Conservation (phyloP, 345 rosid species). For the Populus tremula region DNA sequence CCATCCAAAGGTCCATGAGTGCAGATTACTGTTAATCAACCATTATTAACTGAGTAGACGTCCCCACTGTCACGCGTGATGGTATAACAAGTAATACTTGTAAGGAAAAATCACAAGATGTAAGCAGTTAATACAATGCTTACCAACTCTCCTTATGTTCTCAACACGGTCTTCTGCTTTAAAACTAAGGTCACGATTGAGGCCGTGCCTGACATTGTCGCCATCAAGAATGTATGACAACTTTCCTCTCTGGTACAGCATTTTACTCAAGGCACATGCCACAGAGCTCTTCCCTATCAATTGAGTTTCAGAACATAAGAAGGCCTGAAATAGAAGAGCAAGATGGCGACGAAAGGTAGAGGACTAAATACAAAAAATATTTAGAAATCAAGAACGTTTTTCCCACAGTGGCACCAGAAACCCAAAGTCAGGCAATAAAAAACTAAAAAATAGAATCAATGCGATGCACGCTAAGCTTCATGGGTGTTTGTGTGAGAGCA, state of each 20-base stretch:
- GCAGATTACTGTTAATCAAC: neutral
- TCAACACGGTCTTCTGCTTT: constrained; percentile 30
- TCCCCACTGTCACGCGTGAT: neutral
- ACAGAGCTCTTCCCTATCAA: constrained; percentile 26
- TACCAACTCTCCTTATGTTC: constrained; percentile 34
- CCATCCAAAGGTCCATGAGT: neutral
- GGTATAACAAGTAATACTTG: neutral
- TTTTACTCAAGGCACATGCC: constrained; percentile 30
- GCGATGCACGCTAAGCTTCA: neutral
- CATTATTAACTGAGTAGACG: neutral
- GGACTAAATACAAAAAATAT: neutral
- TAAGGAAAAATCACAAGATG: neutral
- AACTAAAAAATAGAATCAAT: neutral
- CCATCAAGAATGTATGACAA: constrained; percentile 33
- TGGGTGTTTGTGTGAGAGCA: neutral
- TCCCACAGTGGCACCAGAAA: neutral
- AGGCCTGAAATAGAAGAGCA: neutral
- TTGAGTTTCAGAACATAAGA: neutral
- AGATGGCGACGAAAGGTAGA: neutral
- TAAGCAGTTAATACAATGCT: neutral
- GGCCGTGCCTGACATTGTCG: constrained; percentile 30
- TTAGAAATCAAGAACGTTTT: neutral
- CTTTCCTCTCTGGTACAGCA: constrained; percentile 25
- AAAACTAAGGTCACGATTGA: constrained; percentile 28
- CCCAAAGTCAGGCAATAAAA: neutral